Evolutionary conservation across 2,329 filamentous ascomycete genomes (phyloP), one percentile per base, ranked within the genome.

Genomic region (Beauveria sp.): DNA sequence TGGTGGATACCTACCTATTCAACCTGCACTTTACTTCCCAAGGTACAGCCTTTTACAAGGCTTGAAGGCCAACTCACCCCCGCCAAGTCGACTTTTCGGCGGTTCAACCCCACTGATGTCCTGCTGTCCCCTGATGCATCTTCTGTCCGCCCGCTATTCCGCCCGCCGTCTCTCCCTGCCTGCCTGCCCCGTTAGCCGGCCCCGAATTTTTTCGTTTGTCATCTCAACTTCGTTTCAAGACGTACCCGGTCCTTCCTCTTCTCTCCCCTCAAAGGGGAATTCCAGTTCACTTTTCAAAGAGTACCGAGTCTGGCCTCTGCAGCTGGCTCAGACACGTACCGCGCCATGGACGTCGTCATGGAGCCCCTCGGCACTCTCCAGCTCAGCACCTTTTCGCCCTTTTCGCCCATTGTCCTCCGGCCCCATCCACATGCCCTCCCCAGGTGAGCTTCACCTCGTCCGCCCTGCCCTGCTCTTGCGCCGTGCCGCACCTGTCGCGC

Each of bases 321-420:
- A 42, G 34, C 55, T 49, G 55, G 50, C 55, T 60, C 51, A 59
- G 54, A 60, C 42, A 46, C 54, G 49, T 42, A 28, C 50, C n/a
- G 64, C 62, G 59, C 58, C 65, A 72, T 67, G 71, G 71, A 74
- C 66, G 62, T 72, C 63, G 65, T 69, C 64, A 69, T 72, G 50
- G 67, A 70, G 65, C 71, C 70, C 62, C 68, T 73, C 50, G 67
- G 67, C 62, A 64, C 62, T 10, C 65, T 69, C 61, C 69, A 72
- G 58, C 70, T 73, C 61, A 34, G 71, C 72, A 43, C 71, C 71
- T 24, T 57, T 24, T 59, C 55, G 55, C 55, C 55, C 31, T 70
- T 67, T 40, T 48, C 56, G 42, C 56, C 59, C 34, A n/a, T 52
- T 8, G 24, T 42, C 38, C 34, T 20, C 51, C 66, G 66, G 22